Percentiles rank a stretch among this genome's conserved stretches.
Conservation (phyloP, 306 rosid genomes). For the Fagus crenata region DNA sequence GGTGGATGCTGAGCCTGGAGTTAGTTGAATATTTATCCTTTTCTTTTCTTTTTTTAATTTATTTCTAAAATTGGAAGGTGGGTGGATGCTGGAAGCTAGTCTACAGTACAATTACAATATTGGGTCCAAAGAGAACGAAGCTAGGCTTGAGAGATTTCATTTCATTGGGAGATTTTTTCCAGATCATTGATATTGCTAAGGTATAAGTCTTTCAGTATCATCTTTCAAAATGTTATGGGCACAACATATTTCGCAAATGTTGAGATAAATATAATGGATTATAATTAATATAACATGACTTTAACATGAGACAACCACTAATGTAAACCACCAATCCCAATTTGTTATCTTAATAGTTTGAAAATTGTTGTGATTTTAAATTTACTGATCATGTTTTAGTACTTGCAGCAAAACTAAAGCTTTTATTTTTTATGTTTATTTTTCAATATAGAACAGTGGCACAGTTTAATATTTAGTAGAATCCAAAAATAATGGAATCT, state of each 20-base stretch:
- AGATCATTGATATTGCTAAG: conserved; percentile 63
- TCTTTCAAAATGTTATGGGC: neutral
- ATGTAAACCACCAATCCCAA: no score
- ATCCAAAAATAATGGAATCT: neutral
- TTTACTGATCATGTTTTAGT: no score
- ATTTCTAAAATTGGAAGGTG: conserved; percentile 29
- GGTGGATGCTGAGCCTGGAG: conserved; percentile 62
- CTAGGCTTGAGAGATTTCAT: conserved; percentile 82
- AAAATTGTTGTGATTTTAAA: no score
- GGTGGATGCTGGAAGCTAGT: conserved; percentile 74
- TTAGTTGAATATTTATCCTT: conserved; percentile 31
- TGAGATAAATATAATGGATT: no score
- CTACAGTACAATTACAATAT: conserved; percentile 70
- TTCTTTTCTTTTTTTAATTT: neutral
- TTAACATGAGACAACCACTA: no score
- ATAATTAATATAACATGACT: no score
- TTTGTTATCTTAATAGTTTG: no score
- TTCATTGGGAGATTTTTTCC: conserved; percentile 75
- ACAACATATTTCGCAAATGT: no score
- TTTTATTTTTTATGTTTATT: no score
- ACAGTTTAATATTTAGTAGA: neutral
- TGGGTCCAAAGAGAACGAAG: conserved; percentile 85
- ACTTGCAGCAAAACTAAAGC: no score
- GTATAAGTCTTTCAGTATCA: conserved; percentile 35
- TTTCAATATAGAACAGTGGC: neutral